phyloP scores from a whole-genome alignment of 345 rosid species.

The Gossypium rotundifolium region DNA sequence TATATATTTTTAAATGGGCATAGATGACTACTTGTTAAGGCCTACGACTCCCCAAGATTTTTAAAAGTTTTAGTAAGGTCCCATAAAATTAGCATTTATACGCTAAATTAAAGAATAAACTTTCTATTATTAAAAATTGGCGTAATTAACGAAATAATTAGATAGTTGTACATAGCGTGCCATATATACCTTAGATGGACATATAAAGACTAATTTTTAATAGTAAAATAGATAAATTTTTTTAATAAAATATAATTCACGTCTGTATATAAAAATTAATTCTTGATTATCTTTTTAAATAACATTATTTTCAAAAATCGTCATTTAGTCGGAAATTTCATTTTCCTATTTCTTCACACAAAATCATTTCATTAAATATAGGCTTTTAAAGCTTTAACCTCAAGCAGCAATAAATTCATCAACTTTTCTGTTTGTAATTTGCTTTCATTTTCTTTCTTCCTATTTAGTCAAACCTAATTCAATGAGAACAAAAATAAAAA shows the following conservation, averaged over 20 bases:
- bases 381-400: not conserved
- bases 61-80: too few relatives aligned
- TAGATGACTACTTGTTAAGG: too few relatives aligned
- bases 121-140: too few relatives aligned
- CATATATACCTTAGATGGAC: rapidly evolving
- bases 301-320: too few relatives aligned
- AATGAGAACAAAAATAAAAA: not conserved
- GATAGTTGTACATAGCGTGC: rapidly evolving
- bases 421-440: not conserved
- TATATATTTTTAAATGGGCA: too few relatives aligned
- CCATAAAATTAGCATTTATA: too few relatives aligned
- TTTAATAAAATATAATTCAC: too few relatives aligned
- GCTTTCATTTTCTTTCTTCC: not conserved
- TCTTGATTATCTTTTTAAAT: too few relatives aligned
- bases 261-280: too few relatives aligned
- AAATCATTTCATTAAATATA: not conserved
- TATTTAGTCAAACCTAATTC: not conserved
- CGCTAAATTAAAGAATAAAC: rapidly evolving
- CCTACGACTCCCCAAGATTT: too few relatives aligned
- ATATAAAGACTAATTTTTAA: rapidly evolving
- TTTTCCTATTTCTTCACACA: not conserved
- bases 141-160: too few relatives aligned
- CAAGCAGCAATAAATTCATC: not conserved
- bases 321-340: not conserved
- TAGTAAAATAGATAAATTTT: too few relatives aligned